These are phyloP conservation scores for Globisporangium yorkense DNA, from an alignment of 352 stramenopile species.

Conservation along the genomic window DNA sequence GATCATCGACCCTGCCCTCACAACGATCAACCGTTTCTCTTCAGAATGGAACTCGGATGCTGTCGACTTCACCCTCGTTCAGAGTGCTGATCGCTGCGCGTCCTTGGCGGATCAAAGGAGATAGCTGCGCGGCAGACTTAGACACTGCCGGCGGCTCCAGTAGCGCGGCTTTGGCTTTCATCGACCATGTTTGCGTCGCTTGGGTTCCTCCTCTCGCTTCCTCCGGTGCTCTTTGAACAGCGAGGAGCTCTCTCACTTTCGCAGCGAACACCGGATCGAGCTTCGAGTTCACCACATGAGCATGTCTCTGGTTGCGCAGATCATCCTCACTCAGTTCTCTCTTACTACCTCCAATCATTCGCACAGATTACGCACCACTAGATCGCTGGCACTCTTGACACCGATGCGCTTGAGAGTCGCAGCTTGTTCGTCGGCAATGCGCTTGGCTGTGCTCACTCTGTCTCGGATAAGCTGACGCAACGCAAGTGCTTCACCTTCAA, in stretches of 20 bases:
- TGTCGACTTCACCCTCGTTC: background rate
- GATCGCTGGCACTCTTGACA: conserved; percentile 18
- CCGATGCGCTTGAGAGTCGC: conserved; percentile 13
- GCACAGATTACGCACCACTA: conserved; percentile 18
- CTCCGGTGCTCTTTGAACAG: background rate
- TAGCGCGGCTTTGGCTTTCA: background rate
- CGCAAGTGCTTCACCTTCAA: conserved; percentile 10
- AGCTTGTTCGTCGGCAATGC: conserved; percentile 13
- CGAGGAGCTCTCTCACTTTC: conserved; percentile 25
- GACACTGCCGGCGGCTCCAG: background rate
- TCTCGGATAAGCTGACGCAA: conserved; percentile 24
- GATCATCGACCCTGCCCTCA: background rate
- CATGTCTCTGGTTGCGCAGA: conserved; percentile 8
- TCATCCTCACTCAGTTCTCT: background rate
- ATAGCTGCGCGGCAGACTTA: conserved; percentile 12
- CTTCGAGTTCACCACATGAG: conserved; percentile 10
- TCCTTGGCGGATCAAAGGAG: conserved; percentile 17
- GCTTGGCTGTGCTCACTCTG: conserved; percentile 18
- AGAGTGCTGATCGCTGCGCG: conserved; percentile 8
- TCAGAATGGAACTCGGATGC: conserved; percentile 8
- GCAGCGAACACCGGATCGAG: conserved; percentile 16
- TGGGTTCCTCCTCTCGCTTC: background rate
- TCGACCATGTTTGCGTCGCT: background rate
- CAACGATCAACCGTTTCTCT: background rate
- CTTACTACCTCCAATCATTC: background rate